These are phyloP conservation scores for Chlorophyllum brunneum DNA, from an alignment of 768 basidiomycete genomes.

Conservation along the genomic window DNA sequence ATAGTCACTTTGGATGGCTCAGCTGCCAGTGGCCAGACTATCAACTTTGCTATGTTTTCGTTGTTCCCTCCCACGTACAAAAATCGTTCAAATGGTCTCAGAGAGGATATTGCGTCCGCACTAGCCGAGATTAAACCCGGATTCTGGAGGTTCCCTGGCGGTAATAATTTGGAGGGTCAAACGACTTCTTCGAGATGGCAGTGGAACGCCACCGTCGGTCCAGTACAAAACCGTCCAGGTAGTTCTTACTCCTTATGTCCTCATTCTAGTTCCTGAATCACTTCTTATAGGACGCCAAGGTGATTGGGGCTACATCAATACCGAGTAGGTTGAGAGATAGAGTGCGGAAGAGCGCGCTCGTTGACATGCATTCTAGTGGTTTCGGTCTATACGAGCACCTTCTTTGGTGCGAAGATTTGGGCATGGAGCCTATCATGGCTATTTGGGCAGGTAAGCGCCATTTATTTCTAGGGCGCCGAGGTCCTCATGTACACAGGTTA, in stretches of 20 bases:
- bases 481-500: constrained; percentile 34
- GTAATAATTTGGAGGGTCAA: constrained; percentile 66
- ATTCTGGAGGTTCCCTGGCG: constrained; percentile 68
- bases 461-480: not conserved
- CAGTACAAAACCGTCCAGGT: constrained; percentile 43
- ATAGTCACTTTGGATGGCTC: constrained; percentile 46
- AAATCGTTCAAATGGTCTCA: constrained; percentile 53
- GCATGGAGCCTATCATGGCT: constrained; percentile 61
- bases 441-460: constrained; percentile 47
- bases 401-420: constrained; percentile 54
- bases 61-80: constrained; percentile 71
- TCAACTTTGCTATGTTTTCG: constrained; percentile 59
- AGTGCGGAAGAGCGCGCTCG: too few relatives aligned
- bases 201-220: constrained; percentile 62
- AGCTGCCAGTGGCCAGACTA: constrained; percentile 34
- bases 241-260: not conserved
- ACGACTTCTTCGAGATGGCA: constrained; percentile 52
- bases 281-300: constrained; percentile 40
- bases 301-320: constrained; percentile 60
- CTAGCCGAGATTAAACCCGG: constrained; percentile 51
- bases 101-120: constrained; percentile 57
- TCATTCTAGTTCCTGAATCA: not conserved
- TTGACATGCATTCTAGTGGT: constrained; percentile 33
- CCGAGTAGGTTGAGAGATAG: constrained; percentile 37
- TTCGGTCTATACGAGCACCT: constrained; percentile 57